These are phyloP conservation scores for Calcarisporium arbuscula DNA, from an alignment of 2,329 filamentous ascomycete species.

Conservation along the genomic window DNA sequence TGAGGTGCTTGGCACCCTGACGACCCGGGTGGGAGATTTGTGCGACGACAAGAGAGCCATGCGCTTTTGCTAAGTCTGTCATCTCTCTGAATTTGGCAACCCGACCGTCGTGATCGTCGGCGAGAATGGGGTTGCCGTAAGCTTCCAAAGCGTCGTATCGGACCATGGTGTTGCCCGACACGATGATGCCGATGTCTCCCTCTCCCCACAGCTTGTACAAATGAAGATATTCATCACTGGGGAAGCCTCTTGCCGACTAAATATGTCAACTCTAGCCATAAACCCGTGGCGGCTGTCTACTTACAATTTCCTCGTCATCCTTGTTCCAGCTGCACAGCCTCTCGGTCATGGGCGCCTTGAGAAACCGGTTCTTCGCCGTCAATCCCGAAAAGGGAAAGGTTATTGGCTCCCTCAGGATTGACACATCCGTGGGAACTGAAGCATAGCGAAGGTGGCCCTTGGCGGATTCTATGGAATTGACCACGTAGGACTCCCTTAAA, in stretches of 20 bases:
- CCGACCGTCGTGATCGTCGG: background rate
- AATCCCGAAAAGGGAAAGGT: background rate
- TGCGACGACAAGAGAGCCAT: background rate
- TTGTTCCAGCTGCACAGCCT: background rate
- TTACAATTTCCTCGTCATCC: background rate
- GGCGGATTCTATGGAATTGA: too few species aligned
- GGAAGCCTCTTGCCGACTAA: background rate
- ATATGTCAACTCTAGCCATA: too few species aligned
- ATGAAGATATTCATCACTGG: background rate
- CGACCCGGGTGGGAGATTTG: slow-evolving; percentile 43
- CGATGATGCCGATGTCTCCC: background rate
- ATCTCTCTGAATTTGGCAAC: background rate
- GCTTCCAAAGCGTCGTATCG: background rate
- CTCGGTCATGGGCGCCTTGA: background rate
- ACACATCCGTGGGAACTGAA: too few species aligned
- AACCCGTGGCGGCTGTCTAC: too few species aligned
- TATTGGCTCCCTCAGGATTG: background rate
- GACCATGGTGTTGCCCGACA: background rate
- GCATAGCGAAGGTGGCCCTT: too few species aligned
- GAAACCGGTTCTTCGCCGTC: background rate
- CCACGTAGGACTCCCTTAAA: too few species aligned
- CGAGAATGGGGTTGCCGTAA: background rate
- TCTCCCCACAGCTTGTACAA: background rate
- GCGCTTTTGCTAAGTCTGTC: background rate
- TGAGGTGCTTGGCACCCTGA: slow-evolving; percentile 11